Evolutionary conservation across 495 filamentous ascomycete genomes (phyloP).

Genomic region (Penicillium paradoxum): DNA sequence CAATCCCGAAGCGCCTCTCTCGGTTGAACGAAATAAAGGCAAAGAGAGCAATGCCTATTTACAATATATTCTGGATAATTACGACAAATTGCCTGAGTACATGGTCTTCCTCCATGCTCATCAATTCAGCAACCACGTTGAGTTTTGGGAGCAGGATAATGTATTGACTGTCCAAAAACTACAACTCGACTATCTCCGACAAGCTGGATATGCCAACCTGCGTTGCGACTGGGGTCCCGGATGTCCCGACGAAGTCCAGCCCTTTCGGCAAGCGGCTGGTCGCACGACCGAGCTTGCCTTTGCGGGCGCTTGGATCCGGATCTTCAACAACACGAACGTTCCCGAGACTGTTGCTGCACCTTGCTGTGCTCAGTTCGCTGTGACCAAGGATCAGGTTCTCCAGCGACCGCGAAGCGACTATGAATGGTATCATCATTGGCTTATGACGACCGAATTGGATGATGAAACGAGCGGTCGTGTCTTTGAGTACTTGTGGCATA

Average conservation of each 20-base stretch:
- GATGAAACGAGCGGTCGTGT: constrained; percentile 58
- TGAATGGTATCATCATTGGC: constrained; percentile 51
- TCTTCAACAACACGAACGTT: constrained; percentile 43
- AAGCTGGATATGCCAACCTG: constrained; percentile 45
- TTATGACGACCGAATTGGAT: constrained; percentile 52
- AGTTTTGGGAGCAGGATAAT: constrained; percentile 43
- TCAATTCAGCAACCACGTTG: constrained; percentile 37
- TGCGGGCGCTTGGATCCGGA: constrained; percentile 33
- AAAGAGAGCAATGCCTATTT: constrained; percentile 47
- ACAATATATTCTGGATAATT: constrained; percentile 49
- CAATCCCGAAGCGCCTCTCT: constrained; percentile 41
- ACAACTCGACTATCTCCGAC: constrained; percentile 36
- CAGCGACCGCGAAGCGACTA: constrained; percentile 50
- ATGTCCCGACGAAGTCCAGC: constrained; percentile 40
- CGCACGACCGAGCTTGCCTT: constrained; percentile 25
- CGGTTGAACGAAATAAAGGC: constrained; percentile 42
- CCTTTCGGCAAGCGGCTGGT: constrained; percentile 23
- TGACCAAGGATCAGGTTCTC: constrained; percentile 48
- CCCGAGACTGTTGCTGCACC: constrained; percentile 45
- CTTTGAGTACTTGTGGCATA: constrained; percentile 72
- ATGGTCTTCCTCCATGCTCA: constrained; percentile 50
- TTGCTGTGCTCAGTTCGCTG: constrained; percentile 71
- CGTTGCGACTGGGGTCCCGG: constrained; percentile 44
- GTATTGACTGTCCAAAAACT: constrained; percentile 33
- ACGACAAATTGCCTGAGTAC: constrained; percentile 40